Evolutionary conservation across 2,329 filamentous ascomycete genomes (phyloP).

Genomic region (Penicillium thymicola): DNA sequence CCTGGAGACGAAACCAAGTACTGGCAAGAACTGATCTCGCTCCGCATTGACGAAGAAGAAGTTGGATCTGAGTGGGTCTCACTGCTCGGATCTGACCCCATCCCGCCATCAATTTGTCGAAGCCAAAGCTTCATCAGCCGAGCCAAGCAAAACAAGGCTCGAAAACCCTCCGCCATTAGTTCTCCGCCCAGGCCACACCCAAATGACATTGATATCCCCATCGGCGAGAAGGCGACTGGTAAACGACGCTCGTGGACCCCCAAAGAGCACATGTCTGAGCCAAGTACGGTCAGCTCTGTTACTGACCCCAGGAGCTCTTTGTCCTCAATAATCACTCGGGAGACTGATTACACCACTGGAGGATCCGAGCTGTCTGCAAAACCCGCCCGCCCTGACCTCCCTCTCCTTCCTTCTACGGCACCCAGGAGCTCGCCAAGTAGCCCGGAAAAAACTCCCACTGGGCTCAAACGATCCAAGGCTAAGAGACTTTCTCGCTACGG

Average conservation of each 20-base stretch:
- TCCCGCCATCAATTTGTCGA: constrained; percentile 58
- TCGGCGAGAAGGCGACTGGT: constrained; percentile 54
- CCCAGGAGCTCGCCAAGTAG: constrained; percentile 9
- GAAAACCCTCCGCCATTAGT: constrained; percentile 21
- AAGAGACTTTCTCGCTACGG: constrained; percentile 41
- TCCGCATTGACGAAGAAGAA: constrained; percentile 72
- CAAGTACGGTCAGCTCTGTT: constrained; percentile 30
- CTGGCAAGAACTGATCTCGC: constrained; percentile 82
- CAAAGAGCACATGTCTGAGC: constrained; percentile 31
- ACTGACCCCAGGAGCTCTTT: constrained; percentile 29
- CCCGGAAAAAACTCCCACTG: constrained; percentile 32
- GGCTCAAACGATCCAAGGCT: constrained; percentile 41
- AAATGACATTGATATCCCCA: constrained; percentile 58
- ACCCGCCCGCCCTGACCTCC: constrained; percentile 24
- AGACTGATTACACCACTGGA: constrained; percentile 32
- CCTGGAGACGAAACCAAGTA: constrained; percentile 55
- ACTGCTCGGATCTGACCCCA: constrained; percentile 67
- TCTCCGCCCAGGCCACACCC: constrained; percentile 38
- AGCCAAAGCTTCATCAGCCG: constrained; percentile 52
- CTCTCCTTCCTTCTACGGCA: constrained; percentile 32
- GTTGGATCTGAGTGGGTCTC: constrained; percentile 82
- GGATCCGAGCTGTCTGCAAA: constrained; percentile 25
- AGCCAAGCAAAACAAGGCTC: constrained; percentile 36
- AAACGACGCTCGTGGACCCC: constrained; percentile 38
- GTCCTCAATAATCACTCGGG: constrained; percentile 32